A percentile compares a stretch with the other conserved stretches of the same genome.
phyloP scores from a whole-genome alignment of 441 rosid species.

The Mallotus repandus region DNA sequence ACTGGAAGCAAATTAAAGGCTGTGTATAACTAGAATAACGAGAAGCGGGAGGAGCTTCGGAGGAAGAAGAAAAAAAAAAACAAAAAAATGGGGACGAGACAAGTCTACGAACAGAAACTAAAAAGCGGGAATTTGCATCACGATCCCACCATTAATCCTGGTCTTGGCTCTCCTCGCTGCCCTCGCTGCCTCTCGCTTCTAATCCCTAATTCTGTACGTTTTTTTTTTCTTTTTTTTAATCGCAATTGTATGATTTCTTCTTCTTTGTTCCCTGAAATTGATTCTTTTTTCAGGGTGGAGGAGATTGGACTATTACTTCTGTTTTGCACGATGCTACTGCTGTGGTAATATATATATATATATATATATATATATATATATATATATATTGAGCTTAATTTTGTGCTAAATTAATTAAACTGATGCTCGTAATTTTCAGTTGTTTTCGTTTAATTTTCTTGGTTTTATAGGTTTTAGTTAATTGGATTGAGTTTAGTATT shows the following conservation, averaged over 20 bases:
- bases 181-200: slow-evolving; percentile 94
- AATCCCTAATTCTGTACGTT: slow-evolving; percentile 50
- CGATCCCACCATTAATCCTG: slow-evolving; percentile 88
- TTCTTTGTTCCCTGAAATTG: neutral
- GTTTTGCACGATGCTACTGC: slow-evolving; percentile 84
- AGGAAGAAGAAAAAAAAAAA: no score
- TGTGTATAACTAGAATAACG: no score
- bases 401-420: no score
- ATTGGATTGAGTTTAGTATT: no score
- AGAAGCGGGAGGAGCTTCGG: no score
- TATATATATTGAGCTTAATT: no score
- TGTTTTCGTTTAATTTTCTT: no score
- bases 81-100: slow-evolving; percentile 70
- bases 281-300: slow-evolving; percentile 43
- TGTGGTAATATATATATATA: slow-evolving; percentile 37
- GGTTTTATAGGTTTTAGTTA: no score
- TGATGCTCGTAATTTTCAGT: no score
- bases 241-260: neutral
- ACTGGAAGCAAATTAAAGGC: no score
- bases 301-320: slow-evolving; percentile 75
- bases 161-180: slow-evolving; percentile 87
- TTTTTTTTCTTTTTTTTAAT: no score
- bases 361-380: no score
- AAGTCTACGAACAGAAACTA: slow-evolving; percentile 86
- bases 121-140: slow-evolving; percentile 62